Evolutionary conservation across 176 grass and related monocot genomes (phyloP), one percentile per base, ranked within the genome.

Genomic region (Eleusine coracana): DNA sequence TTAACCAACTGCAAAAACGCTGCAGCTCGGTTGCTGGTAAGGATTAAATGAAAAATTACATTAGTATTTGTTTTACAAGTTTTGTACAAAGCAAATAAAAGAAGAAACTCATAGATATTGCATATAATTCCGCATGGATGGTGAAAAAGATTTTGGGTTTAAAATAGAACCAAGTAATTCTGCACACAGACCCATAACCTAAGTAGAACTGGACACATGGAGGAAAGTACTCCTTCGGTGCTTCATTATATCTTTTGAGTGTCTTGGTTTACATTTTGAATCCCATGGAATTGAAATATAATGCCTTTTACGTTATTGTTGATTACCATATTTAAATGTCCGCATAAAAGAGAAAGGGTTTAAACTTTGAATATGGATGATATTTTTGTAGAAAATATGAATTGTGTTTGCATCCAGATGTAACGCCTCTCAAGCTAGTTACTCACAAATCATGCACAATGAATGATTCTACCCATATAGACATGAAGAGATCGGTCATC

Each of bases 1-100:
- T 99, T 99, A 63, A 99, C 93, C 69, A 99, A 60, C 25, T 99
- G 90, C 7, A 99, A 83, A 81, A 99, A 99, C 3, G 96, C 96
- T 66, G 96, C 96, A 64, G 93, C 91, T 74, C 96, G 89, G 52
- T 99, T 99, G 86, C 96, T 99, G 84, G 42, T 29, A 69, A 46
- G 71, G 7, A 64, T 80, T 41, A 41, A 71, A 87, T 70, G 78
- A 48, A 61, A 81, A 82, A 80, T 12, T 15, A 80, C 38, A 62
- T 70, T 37, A 87, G 29, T 73, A 73, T 52, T 39, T 34, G 31
- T 39, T 40, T 73, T 29, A 74, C 27, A 3, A 91, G 18, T 60
- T 60, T 27, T 75, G 20, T 6, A 75, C 8, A 51, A 2, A 3
- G 14, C 49, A 14, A 1, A 51, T 13, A 51, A 51, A 67, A 44